Percentiles rank a stretch among this genome's conserved stretches.
Evolutionary conservation across 2,329 filamentous ascomycete species (phyloP).

Genomic region (Conoideocrella luteorostrata): DNA sequence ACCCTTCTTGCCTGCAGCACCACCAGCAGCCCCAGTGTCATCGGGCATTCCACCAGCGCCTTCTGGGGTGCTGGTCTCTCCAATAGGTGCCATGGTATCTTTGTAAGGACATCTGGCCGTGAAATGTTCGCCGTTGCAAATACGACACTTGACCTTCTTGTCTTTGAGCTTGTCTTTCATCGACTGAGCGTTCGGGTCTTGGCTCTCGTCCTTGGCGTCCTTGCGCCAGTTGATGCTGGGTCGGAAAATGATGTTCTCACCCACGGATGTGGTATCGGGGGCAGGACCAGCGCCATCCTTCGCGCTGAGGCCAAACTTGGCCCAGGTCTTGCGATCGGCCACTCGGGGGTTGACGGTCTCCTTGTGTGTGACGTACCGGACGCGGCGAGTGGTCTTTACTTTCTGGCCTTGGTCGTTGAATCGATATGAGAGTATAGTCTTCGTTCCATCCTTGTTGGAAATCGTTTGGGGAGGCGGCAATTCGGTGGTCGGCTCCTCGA

Average conservation of each 20-base stretch:
- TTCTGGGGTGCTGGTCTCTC: slow-evolving; percentile 50
- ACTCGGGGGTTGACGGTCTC: slow-evolving; percentile 95
- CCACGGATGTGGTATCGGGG: slow-evolving; percentile 83
- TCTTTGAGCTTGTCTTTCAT: slow-evolving; percentile 86
- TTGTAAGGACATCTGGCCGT: slow-evolving; percentile 99
- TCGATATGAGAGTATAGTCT: slow-evolving; percentile 85
- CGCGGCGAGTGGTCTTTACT: slow-evolving; percentile 93
- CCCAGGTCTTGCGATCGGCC: slow-evolving; percentile 86
- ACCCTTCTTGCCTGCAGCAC: slow-evolving; percentile 60
- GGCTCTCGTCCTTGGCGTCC: slow-evolving; percentile 74
- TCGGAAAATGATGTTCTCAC: slow-evolving; percentile 97
- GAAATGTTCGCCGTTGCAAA: slow-evolving; percentile 98
- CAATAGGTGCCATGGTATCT: slow-evolving; percentile 93
- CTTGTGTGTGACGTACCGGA: slow-evolving; percentile 85
- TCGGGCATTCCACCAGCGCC: slow-evolving; percentile 49
- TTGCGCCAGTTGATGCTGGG: slow-evolving; percentile 92
- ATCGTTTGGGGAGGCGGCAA: slow-evolving; percentile 85
- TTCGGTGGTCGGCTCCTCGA: slow-evolving; percentile 61
- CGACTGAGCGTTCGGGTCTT: slow-evolving; percentile 64
- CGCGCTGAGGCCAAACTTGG: slow-evolving; percentile 86
- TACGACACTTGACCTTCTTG: slow-evolving; percentile 99
- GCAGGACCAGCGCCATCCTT: slow-evolving; percentile 79
- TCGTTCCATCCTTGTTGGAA: slow-evolving; percentile 96
- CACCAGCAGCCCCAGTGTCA: slow-evolving; percentile 36
- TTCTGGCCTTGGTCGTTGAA: slow-evolving; percentile 92